Conservation (phyloP, 2,329 filamentous ascomycete species). For the Botrytis hyacinthi region DNA sequence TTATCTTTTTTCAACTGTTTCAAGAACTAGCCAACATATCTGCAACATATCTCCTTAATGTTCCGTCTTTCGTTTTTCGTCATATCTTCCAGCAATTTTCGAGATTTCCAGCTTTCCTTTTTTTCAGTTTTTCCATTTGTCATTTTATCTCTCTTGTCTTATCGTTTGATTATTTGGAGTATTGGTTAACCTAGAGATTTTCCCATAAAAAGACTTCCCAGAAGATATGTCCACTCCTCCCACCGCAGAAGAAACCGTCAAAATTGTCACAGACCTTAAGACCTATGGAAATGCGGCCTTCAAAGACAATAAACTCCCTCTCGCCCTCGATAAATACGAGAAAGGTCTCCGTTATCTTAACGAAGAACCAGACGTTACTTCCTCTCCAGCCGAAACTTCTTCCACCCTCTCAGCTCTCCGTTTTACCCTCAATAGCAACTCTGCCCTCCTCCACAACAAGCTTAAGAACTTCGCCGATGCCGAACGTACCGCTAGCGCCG, state of each 20-base stretch:
- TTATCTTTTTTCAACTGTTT: slow-evolving; percentile 16
- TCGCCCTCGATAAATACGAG: slow-evolving; percentile 87
- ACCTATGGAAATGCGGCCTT: slow-evolving; percentile 90
- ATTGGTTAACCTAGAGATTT: slow-evolving; percentile 9
- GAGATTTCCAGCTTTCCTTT: not conserved
- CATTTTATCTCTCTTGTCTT: not conserved
- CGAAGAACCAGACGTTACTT: slow-evolving; percentile 74
- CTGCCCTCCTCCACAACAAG: slow-evolving; percentile 82
- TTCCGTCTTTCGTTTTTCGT: not conserved
- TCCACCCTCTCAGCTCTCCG: slow-evolving; percentile 69
- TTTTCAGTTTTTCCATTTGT: not conserved
- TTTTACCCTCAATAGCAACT: slow-evolving; percentile 85
- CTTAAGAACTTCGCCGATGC: slow-evolving; percentile 69
- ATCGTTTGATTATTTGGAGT: not conserved
- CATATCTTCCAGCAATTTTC: not conserved
- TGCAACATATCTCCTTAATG: not conserved
- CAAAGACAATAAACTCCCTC: slow-evolving; percentile 67
- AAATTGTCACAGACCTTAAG: slow-evolving; percentile 83
- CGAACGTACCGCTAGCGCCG: slow-evolving; percentile 66
- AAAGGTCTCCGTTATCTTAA: slow-evolving; percentile 89
- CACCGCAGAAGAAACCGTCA: slow-evolving; percentile 66
- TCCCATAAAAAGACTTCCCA: slow-evolving; percentile 64
- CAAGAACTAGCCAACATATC: slow-evolving; percentile 13
- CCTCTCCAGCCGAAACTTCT: slow-evolving; percentile 67
- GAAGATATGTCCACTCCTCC: slow-evolving; percentile 68